Evolutionary conservation across 2,329 filamentous ascomycete genomes (phyloP).

Genomic region (Curvularia lunata): DNA sequence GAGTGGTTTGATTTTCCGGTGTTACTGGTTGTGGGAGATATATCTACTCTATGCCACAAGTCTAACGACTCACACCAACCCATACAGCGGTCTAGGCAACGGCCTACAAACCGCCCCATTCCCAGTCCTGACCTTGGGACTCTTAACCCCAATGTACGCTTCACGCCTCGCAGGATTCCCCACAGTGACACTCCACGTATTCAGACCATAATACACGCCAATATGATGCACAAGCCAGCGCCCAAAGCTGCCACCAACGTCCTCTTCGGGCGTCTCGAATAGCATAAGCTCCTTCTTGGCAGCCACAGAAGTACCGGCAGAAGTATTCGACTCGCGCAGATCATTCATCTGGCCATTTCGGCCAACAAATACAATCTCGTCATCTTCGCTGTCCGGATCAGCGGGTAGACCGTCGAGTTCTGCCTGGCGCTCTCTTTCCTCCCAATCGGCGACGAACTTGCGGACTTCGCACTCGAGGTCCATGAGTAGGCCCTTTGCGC

Average conservation of each 20-base stretch:
- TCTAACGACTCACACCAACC: conserved; percentile 34
- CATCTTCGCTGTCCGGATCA: conserved; percentile 68
- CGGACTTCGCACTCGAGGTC: conserved; percentile 85
- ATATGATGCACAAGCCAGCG: conserved; percentile 94
- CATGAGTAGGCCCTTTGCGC: conserved; percentile 79
- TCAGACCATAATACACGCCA: conserved; percentile 87
- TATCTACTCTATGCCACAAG: not conserved
- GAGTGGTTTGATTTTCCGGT: no score
- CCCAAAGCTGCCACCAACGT: conserved; percentile 80
- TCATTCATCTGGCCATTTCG: conserved; percentile 69
- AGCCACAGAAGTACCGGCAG: conserved; percentile 55
- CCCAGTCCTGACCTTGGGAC: conserved; percentile 45
- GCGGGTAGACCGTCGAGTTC: conserved; percentile 54
- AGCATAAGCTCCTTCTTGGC: conserved; percentile 71
- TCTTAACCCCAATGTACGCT: conserved; percentile 80
- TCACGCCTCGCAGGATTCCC: conserved; percentile 74
- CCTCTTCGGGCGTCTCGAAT: conserved; percentile 78
- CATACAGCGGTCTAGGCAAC: conserved; percentile 47
- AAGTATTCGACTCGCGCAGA: conserved; percentile 36
- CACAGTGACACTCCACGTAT: conserved; percentile 79
- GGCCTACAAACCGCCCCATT: conserved; percentile 25
- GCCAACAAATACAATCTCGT: conserved; percentile 92
- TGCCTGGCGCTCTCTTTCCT: conserved; percentile 58
- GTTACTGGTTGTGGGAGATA: no score
- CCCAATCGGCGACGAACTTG: conserved; percentile 71